Base-by-base conservation (phyloP, 257 asterid genomes). In the Linderniella brevidens region DNA sequence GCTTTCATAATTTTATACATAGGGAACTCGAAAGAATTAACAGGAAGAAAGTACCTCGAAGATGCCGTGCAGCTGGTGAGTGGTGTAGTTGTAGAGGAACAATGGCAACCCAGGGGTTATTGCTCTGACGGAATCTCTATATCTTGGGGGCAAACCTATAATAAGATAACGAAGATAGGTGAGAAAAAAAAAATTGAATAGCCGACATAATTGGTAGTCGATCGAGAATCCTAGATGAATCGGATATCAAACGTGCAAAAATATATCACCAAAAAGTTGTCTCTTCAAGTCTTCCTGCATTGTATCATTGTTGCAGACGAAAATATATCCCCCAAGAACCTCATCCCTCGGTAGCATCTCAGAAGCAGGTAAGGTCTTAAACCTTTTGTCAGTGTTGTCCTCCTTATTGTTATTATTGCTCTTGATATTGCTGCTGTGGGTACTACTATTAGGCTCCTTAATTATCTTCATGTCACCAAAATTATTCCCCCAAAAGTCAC, bases 241-340 rank as follows among this genome's bases (percentile, higher is more conserved):
- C 8, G 11, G 1, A 18, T 13, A 16, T 8, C 18, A 13, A 13
- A 43, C 18, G 4, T 9, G 9, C 4, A 3, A 2, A 8, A 4
- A 9, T 3, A 45, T 46, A 57, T 70, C 78, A 88, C 98, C 98
- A 52, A 88, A 88, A 10, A 88, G 82, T 25, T 71, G 93, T 43
- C 95, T 68, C 72, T 84, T 88, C 67, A 88, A 39, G 71, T 88
- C 98, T 68, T 88, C 98, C 58, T 84, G 94, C 95, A 84, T 84
- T 0, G 95, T 88, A 56, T 88, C 98, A 46, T 88, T 80, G 78
- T 88, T 88, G 76, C 98, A 88, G 41, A 88, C 98, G 64, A 84
- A 84, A 55, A 80, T 88, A 64, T 88, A 88, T 56, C 94, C 98
- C 57, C 98, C 98, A 20, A 88, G 85, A 55, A 78, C 78, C 77